Base-by-base conservation (phyloP, 768 basidiomycete genomes). In the Suillus subluteus region DNA sequence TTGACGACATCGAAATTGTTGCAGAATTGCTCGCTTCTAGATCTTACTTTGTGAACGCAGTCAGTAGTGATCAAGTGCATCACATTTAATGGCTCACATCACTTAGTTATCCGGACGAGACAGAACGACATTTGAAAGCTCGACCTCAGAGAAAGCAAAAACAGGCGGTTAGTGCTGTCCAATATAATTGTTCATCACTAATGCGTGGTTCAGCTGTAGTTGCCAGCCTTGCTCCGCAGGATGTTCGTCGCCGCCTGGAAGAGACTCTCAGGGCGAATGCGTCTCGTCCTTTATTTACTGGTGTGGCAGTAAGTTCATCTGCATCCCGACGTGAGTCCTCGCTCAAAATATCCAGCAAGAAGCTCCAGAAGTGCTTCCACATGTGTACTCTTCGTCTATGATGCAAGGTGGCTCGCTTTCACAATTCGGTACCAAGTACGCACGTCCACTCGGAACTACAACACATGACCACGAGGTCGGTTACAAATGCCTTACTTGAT, bases 391-490 rank as follows among this genome's bases (percentile, higher is more conserved):
- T 11, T 88, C 95, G 6, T 81, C 82, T 4, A 79, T 85, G 55
- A 74, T 76, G 6, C 84, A 89, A 68, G 88, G 91, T 2, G 89
- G 86, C 71, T 79, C 89, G 12, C 76, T 95, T 15, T 92, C 92
- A 1, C 83, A 89, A 70, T 79, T 87, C 65, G 95, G 96, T 12
- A 89, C 84, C 64, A 91, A 89, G 71, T 93, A 94, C 73, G 82
- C 89, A 73, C 78, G 99, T 59, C 98, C 98, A 1, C 67, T 93
- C 1, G 98, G 95, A 1, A 98, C 96, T 2, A 82, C 83, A 23
- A 83, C 93, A 35, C 78, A 85, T 18, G 82, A 86, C 62, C 73
- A 85, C 54, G 92, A 96, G 73, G 96, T 96, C 68, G 62, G 80
- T 23, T 62, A 55, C 41, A 8, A 41, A 9, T 43, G 35, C 16